phyloP scores from a whole-genome alignment of 768 basidiomycete genomes.

The Russula ochroleuca region DNA sequence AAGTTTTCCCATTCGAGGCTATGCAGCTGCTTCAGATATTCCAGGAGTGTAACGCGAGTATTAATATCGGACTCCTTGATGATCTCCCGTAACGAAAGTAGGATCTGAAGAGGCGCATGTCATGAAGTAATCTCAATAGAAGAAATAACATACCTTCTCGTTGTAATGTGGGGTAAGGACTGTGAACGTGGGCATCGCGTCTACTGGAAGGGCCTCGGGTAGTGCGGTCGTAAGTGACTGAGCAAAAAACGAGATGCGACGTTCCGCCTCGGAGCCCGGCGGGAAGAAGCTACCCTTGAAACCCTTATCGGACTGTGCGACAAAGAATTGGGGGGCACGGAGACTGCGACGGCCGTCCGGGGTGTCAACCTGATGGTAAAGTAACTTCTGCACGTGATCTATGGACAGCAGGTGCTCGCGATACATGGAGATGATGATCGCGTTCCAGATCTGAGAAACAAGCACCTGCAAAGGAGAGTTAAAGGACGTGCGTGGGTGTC shows the following conservation, averaged over 20 bases:
- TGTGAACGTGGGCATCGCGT: conserved; percentile 99
- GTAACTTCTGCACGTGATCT: conserved; percentile 95
- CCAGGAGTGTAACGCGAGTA: conserved; percentile 92
- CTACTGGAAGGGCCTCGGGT: conserved; percentile 89
- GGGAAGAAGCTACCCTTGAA: conserved; percentile 92
- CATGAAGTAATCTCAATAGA: background rate
- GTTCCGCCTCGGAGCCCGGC: conserved; percentile 88
- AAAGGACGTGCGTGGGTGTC: no score
- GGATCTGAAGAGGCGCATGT: conserved; percentile 50
- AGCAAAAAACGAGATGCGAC: conserved; percentile 97
- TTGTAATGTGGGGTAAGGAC: conserved; percentile 98
- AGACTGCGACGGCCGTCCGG: conserved; percentile 86
- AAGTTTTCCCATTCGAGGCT: conserved; percentile 99
- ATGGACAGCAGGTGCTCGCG: conserved; percentile 98
- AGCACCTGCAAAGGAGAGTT: conserved; percentile 56
- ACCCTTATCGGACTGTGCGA: conserved; percentile 86
- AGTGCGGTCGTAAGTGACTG: conserved; percentile 95
- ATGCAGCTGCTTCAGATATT: conserved; percentile 98
- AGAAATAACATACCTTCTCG: conserved; percentile 65
- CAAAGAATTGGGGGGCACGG: conserved; percentile 96
- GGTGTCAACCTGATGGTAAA: conserved; percentile 94
- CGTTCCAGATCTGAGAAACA: conserved; percentile 99
- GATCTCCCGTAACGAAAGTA: conserved; percentile 94
- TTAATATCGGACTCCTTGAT: conserved; percentile 98
- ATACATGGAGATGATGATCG: conserved; percentile 99